Evolutionary conservation across 1,139 yeast species (phyloP).

Genomic region (Martiniozyma asiatica): DNA sequence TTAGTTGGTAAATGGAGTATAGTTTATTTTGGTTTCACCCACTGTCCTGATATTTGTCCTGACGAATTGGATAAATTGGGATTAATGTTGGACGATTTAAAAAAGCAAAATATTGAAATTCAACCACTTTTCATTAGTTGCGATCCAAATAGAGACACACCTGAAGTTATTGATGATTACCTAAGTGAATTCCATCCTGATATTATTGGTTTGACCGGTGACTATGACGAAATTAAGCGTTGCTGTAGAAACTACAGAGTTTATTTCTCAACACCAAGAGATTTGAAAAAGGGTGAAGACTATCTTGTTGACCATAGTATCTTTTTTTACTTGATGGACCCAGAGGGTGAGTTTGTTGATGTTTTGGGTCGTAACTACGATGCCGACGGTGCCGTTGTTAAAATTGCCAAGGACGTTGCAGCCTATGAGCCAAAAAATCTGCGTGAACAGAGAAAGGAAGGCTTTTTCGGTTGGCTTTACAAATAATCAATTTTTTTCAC

Average conservation of each 20-base stretch:
- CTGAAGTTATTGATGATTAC: constrained; percentile 69
- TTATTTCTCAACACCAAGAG: constrained; percentile 89
- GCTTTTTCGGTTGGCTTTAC: constrained; percentile 28
- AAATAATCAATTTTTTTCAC: constrained; percentile 16
- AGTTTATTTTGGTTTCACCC: constrained; percentile 87
- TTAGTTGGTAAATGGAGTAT: constrained; percentile 68
- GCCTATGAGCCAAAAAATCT: constrained; percentile 64
- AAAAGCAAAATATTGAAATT: constrained; percentile 45
- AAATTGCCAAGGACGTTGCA: constrained; percentile 63
- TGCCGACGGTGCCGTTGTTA: constrained; percentile 66
- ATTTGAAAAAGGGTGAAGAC: constrained; percentile 89
- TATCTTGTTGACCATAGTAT: constrained; percentile 94
- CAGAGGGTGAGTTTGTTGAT: constrained; percentile 90
- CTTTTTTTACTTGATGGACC: constrained; percentile 91
- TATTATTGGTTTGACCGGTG: constrained; percentile 83
- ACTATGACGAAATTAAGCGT: constrained; percentile 71
- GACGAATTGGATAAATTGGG: constrained; percentile 91
- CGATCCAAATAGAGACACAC: constrained; percentile 90
- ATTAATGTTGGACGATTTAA: constrained; percentile 55
- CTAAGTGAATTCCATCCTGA: constrained; percentile 79
- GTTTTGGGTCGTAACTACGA: constrained; percentile 87
- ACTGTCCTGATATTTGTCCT: constrained; percentile 97
- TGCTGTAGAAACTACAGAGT: constrained; percentile 84
- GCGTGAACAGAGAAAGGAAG: constrained; percentile 45
- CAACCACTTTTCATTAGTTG: constrained; percentile 91